Evolutionary conservation across 352 stramenopile genomes (phyloP).

Genomic region (Thalassiosira mediterranea): DNA sequence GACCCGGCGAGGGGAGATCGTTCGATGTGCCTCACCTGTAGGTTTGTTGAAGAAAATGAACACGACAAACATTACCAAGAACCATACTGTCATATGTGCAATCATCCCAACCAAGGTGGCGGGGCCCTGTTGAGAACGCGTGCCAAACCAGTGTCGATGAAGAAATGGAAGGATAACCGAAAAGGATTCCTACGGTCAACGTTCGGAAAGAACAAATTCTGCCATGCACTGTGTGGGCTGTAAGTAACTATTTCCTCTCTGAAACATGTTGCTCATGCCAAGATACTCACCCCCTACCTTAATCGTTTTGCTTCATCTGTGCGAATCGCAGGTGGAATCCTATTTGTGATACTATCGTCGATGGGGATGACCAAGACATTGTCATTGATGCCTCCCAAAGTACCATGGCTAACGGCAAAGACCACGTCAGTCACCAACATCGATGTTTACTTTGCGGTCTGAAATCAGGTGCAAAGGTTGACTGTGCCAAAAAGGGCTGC

Average conservation of each 20-base stretch:
- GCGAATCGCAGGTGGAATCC: conserved; percentile 62
- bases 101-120: conserved; percentile 39
- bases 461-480: conserved; percentile 64
- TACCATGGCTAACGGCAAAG: conserved; percentile 68
- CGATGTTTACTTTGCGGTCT: conserved; percentile 74
- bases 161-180: conserved; percentile 64
- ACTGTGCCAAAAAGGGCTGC: conserved; percentile 59
- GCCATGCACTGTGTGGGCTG: conserved; percentile 73
- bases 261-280: conserved; percentile 15
- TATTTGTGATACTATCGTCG: conserved; percentile 19
- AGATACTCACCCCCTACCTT: background rate
- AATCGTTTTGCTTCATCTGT: conserved; percentile 14
- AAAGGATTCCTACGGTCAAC: conserved; percentile 59
- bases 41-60: conserved; percentile 48
- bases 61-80: conserved; percentile 38
- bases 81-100: conserved; percentile 75
- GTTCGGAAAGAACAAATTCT: conserved; percentile 67
- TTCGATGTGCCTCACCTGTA: conserved; percentile 61
- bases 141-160: conserved; percentile 63
- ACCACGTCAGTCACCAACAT: conserved; percentile 54
- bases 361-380: conserved; percentile 12
- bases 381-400: conserved; percentile 63
- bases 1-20: conserved; percentile 15
- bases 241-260: conserved; percentile 60
- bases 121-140: conserved; percentile 53